A percentile compares a stretch with the other conserved stretches of the same genome.
These are phyloP conservation scores for Yamadazyma diddensiae DNA, from an alignment of 1,139 yeast species.

Conservation along the genomic window DNA sequence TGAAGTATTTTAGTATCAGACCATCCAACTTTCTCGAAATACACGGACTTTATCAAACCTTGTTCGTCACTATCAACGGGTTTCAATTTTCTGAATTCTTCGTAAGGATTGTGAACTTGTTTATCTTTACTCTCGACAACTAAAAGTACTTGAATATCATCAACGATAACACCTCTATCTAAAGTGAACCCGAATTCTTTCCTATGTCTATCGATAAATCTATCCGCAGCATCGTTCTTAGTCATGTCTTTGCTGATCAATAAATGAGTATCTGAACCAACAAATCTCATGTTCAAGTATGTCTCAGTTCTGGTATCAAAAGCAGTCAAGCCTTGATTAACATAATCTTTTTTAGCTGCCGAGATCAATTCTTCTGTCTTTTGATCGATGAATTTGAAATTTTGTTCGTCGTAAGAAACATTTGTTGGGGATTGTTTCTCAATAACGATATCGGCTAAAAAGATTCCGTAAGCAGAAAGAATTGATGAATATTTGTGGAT, in stretches of 20 bases:
- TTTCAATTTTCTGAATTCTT: conserved; percentile 21
- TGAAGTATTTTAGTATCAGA: conserved; percentile 48
- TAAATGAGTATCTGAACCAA: conserved; percentile 84
- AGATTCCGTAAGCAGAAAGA: conserved; percentile 44
- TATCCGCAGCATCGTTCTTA: conserved; percentile 22
- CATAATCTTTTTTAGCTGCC: conserved; percentile 30
- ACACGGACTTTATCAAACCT: conserved; percentile 18
- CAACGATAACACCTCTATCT: conserved; percentile 60
- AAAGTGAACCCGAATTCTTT: conserved; percentile 42
- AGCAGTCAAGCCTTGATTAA: conserved; percentile 27
- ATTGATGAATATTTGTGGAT: conserved; percentile 45
- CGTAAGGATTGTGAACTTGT: conserved; percentile 30
- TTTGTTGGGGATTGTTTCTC: conserved; percentile 63
- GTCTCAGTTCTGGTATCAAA: conserved; percentile 46
- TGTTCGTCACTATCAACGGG: conserved; percentile 6
- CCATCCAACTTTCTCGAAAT: conserved; percentile 44
- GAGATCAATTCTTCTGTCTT: conserved; percentile 24
- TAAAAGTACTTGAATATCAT: conserved; percentile 66
- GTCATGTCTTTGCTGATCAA: conserved; percentile 46
- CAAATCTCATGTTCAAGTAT: conserved; percentile 74
- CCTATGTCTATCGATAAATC: conserved; percentile 32
- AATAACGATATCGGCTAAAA: conserved; percentile 49
- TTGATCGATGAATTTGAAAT: conserved; percentile 20
- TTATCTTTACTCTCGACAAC: conserved; percentile 33
- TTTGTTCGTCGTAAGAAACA: conserved; percentile 20